Base-by-base conservation (phyloP, 225 moss, liverwort and hornwort genomes). In the Sphagnum tenellum region DNA sequence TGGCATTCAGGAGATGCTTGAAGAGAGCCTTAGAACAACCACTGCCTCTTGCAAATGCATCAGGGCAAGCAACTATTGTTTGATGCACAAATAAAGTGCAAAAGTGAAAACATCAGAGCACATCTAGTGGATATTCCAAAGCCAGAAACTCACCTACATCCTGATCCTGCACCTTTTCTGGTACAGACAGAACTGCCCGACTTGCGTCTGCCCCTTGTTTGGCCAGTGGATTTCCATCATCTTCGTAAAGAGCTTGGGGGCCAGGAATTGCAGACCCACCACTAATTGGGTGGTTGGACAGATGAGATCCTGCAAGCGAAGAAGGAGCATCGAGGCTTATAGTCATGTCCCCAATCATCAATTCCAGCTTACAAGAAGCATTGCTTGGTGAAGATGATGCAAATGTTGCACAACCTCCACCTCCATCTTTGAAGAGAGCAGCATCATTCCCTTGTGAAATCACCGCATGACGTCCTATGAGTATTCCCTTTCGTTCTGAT, bases 301-400 rank as follows among this genome's bases (percentile, higher is more conserved):
- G 52, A 5, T 6, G 6, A 6, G 52, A 52, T 5, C 52, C 9
- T 52, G 52, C 7, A 5, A 9, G 9, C 52, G 52, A 52, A 5
- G 52, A 52, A 5, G 52, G 9, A 5, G 67, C 58, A 59, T 67
- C 49, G 67, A 67, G 57, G 48, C 67, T 67, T 67, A 67, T 67
- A 2, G 59, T 6, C 67, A 67, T 49, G 13, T 67, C 67, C 7
- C 67, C 67, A 49, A 67, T 67, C 67, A 67, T 67, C n/a, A 67
- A 14, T 14, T 67, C 56, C 66, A 66, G 46, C 58, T 48, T 59
- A 48, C 47, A 3, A 46, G 56, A n/a, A 7, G 44, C 48, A 59
- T 7, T 47, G n/a, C 49, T 8, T 67, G 47, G 46, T 12, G 67
- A 46, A 57, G 46, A 29, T 49, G 7, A 9, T 48, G 6, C 58